Evolutionary conservation across 2,329 filamentous ascomycete genomes (phyloP).

Genomic region (Neonectria sp.): DNA sequence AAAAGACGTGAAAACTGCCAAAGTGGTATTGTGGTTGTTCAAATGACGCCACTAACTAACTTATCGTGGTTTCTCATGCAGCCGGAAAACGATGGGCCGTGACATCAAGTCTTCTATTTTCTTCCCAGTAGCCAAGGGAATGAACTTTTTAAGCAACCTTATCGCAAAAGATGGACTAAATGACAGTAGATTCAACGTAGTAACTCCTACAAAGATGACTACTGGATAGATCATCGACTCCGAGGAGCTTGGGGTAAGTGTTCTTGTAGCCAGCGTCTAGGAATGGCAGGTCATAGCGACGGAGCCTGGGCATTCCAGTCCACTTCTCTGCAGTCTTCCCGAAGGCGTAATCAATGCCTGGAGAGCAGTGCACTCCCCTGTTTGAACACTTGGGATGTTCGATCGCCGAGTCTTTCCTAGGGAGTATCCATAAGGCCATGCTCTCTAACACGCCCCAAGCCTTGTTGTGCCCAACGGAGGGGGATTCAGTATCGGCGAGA

Average conservation of each 20-base stretch:
- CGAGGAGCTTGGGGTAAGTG: background rate
- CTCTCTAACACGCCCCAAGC: background rate
- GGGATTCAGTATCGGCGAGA: constrained; percentile 16
- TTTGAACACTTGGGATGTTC: background rate
- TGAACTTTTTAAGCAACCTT: background rate
- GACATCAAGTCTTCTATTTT: too few relatives aligned
- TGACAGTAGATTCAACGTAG: background rate
- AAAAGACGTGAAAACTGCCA: too few relatives aligned
- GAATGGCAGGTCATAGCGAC: background rate
- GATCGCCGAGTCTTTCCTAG: background rate
- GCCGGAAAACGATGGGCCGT: too few relatives aligned
- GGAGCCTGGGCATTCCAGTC: background rate
- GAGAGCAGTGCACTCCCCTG: background rate
- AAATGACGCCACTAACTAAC: too few relatives aligned
- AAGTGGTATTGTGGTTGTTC: too few relatives aligned
- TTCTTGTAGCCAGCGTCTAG: background rate
- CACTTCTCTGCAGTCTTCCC: background rate
- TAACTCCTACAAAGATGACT: background rate
- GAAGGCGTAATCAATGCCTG: background rate
- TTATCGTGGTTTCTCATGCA: too few relatives aligned
- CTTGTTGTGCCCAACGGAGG: too few relatives aligned
- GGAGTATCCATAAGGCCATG: background rate
- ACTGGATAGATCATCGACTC: background rate
- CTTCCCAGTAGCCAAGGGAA: background rate
- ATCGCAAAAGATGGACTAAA: background rate